Evolutionary conservation across 2,329 filamentous ascomycete species (phyloP).

Genomic region (Salinomyces thailandicus): DNA sequence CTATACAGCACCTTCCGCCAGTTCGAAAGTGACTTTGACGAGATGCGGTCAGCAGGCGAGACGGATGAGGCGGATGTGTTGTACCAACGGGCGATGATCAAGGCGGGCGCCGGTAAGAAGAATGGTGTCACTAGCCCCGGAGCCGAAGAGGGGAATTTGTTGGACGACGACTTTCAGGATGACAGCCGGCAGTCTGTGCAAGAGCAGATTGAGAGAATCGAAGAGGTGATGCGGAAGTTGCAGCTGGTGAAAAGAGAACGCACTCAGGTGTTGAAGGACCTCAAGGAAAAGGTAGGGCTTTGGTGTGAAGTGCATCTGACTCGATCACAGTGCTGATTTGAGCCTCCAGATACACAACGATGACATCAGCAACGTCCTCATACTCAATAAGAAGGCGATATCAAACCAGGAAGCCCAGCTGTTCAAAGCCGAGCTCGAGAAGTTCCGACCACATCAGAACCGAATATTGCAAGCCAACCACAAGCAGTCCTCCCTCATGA

Average conservation of each 20-base stretch:
- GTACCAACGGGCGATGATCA: slow-evolving; percentile 77
- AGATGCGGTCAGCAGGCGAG: slow-evolving; percentile 85
- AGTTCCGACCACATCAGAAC: slow-evolving; percentile 87
- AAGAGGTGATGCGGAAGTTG: slow-evolving; percentile 82
- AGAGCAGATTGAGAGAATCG: slow-evolving; percentile 80
- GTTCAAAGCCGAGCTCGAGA: slow-evolving; percentile 94
- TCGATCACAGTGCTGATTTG: neutral
- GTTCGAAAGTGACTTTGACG: slow-evolving; percentile 80
- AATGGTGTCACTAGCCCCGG: slow-evolving; percentile 45
- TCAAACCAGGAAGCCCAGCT: slow-evolving; percentile 83
- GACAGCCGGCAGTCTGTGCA: slow-evolving; percentile 70
- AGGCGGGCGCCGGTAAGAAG: slow-evolving; percentile 58
- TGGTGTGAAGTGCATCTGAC: neutral
- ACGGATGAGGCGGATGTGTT: slow-evolving; percentile 77
- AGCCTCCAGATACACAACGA: slow-evolving; percentile 70
- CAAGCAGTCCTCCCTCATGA: slow-evolving; percentile 88
- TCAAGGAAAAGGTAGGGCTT: slow-evolving; percentile 78
- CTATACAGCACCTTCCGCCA: slow-evolving; percentile 74
- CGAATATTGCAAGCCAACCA: slow-evolving; percentile 86
- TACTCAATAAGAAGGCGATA: slow-evolving; percentile 95
- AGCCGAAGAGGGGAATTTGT: slow-evolving; percentile 57
- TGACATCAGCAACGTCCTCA: slow-evolving; percentile 93
- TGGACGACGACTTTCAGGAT: slow-evolving; percentile 87
- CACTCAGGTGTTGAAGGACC: slow-evolving; percentile 83
- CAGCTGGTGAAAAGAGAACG: slow-evolving; percentile 87